Evolutionary conservation across 2,329 filamentous ascomycete species (phyloP), one percentile per base, ranked within the genome.

Genomic region (Talaromyces sp.): DNA sequence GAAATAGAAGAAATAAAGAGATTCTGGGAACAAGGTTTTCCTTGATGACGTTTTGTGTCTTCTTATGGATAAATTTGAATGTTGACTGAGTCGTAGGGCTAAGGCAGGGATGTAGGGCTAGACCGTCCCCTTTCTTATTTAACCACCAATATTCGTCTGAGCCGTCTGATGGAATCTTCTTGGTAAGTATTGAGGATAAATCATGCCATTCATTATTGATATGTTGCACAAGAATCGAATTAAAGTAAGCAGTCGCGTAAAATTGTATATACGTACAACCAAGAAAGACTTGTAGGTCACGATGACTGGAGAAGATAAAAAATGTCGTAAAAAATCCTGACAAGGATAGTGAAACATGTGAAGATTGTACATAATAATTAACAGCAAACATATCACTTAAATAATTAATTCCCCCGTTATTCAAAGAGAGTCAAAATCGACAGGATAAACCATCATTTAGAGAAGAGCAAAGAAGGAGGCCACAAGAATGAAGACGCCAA

Each of bases 321-420:
- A 15, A 13, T 17, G 39, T 35, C 39, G 40, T 43, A 36, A 40
- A 21, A 50, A 50, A 56, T 56, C 31, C 40, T 33, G 40, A 39
- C 8, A 37, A 46, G 53, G 43, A 46, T 31, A n/a, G 5, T 56
- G n/a, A 48, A 50, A 50, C 48, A 51, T 37, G 19, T 37, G 17
- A 46, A 31, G 25, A 56, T 50, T 56, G 35, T 56, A 56, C 54
- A 56, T 56, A n/a, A 19, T 37, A 48, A 41, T 48, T 39, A 50
- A 40, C 31, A 35, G 54, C 54, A 50, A 35, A 33, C 54, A 56
- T 56, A 56, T 56, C 54, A 13, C 50, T 50, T 39, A 39, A 15
- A 52, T 39, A 52, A 39, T 17, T 25, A 17, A 19, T 52, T 33
- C 48, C 36, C 10, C 36, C 36, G 25, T 28, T 3, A 7, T 28